Conservation (phyloP, 208 protist genomes). For the Borovskyia barvae region DNA sequence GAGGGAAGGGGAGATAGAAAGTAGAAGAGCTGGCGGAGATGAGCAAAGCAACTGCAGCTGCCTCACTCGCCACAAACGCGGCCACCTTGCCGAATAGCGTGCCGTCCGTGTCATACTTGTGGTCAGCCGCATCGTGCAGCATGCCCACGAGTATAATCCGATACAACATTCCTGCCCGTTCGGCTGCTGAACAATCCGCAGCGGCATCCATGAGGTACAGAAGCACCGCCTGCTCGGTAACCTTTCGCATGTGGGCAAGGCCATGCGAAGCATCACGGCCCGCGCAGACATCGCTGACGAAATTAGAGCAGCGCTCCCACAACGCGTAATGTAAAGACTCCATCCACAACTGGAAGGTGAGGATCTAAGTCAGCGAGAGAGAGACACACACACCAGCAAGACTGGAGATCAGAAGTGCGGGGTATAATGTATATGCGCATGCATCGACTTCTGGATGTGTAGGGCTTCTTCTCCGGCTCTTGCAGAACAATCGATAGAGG, state of each 20-base stretch:
- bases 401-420: no score
- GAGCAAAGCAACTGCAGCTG: neutral
- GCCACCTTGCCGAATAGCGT: constrained; percentile 28
- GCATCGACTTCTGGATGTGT: no score
- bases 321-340: constrained; percentile 44
- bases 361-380: constrained; percentile 1
- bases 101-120: constrained; percentile 77
- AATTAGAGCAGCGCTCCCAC: constrained; percentile 61
- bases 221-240: constrained; percentile 66
- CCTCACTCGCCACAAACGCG: constrained; percentile 28
- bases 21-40: neutral
- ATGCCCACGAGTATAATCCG: constrained; percentile 77
- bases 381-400: neutral
- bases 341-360: no score
- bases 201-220: constrained; percentile 49
- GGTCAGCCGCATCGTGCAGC: constrained; percentile 87
- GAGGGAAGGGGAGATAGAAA: constrained; percentile 4
- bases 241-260: constrained; percentile 70
- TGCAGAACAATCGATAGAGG: no score
- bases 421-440: no score
- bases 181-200: neutral
- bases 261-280: constrained; percentile 75
- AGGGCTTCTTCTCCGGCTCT: no score
- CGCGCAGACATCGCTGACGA: constrained; percentile 57
- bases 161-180: constrained; percentile 26